phyloP scores from a whole-genome alignment of 495 filamentous ascomycete genomes.

The Beverwykella pulmonaria region DNA sequence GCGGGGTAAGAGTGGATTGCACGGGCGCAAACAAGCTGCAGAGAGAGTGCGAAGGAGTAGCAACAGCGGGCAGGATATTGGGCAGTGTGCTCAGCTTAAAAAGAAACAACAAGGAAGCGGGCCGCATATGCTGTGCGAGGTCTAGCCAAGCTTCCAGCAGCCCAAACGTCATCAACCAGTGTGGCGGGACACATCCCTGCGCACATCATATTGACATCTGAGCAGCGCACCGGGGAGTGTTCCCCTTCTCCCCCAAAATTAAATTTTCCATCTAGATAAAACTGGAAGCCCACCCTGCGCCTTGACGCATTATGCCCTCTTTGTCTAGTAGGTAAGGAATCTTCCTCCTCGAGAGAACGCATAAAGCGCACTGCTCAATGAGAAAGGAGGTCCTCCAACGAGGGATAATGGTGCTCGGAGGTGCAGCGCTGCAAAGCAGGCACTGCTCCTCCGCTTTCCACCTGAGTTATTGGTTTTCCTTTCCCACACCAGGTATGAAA shows the following conservation, averaged over 20 bases:
- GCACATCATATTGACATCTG: neutral
- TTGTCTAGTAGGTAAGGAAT: neutral
- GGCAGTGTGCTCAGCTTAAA: neutral
- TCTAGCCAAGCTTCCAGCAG: slow-evolving; percentile 16
- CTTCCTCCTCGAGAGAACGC: slow-evolving; percentile 31
- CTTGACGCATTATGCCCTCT: no score
- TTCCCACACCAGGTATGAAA: slow-evolving; percentile 13
- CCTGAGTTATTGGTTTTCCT: neutral
- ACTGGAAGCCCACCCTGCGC: no score
- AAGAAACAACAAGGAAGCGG: slow-evolving; percentile 24
- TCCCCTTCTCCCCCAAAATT: no score
- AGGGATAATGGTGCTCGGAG: neutral
- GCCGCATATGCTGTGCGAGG: slow-evolving; percentile 10
- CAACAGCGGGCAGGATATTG: neutral
- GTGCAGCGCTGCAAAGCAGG: neutral
- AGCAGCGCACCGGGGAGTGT: neutral
- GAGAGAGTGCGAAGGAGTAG: neutral
- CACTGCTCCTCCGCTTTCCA: neutral
- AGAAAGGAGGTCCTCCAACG: slow-evolving; percentile 22
- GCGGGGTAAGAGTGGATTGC: neutral
- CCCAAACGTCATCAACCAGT: slow-evolving; percentile 21
- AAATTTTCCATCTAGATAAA: no score
- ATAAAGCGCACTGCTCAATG: slow-evolving; percentile 23
- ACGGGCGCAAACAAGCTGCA: neutral
- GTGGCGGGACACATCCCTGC: slow-evolving; percentile 10